These are phyloP conservation scores for Bullera alba DNA, from an alignment of 768 basidiomycete genomes.

Conservation along the genomic window DNA sequence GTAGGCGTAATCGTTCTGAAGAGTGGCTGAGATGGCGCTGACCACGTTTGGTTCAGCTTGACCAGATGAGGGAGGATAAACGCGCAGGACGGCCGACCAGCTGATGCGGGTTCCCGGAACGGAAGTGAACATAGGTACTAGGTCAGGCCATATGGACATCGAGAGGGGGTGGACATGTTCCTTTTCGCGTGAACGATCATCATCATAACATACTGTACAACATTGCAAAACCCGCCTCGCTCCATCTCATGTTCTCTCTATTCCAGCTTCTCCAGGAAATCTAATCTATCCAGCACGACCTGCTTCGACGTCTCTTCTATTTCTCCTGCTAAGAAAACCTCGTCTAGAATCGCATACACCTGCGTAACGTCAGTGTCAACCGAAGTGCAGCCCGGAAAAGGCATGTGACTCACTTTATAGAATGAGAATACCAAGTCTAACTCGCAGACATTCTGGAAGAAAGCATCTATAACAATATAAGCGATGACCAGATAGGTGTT, in stretches of 20 bases:
- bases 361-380: conserved; percentile 37
- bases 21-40: neutral
- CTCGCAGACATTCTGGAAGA: conserved; percentile 99
- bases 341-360: conserved; percentile 97
- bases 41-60: neutral
- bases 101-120: too few species aligned
- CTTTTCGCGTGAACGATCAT: too few species aligned
- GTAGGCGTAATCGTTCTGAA: conserved; percentile 1
- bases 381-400: neutral
- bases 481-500: neutral
- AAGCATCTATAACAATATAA: conserved; percentile 59
- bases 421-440: conserved; percentile 98
- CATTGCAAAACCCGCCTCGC: too few species aligned
- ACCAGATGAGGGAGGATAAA: neutral
- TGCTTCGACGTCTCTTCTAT: conserved; percentile 98
- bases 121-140: too few species aligned
- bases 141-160: too few species aligned
- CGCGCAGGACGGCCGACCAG: neutral
- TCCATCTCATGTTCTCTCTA: too few species aligned
- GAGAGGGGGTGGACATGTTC: too few species aligned
- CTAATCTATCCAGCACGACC: conserved; percentile 81
- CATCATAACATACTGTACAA: too few species aligned
- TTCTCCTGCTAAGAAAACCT: conserved; percentile 96
- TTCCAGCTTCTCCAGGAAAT: conserved; percentile 88
- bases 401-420: conserved; percentile 73